phyloP scores from a whole-genome alignment of 345 rosid genomes.

The Eucalyptus sp. region DNA sequence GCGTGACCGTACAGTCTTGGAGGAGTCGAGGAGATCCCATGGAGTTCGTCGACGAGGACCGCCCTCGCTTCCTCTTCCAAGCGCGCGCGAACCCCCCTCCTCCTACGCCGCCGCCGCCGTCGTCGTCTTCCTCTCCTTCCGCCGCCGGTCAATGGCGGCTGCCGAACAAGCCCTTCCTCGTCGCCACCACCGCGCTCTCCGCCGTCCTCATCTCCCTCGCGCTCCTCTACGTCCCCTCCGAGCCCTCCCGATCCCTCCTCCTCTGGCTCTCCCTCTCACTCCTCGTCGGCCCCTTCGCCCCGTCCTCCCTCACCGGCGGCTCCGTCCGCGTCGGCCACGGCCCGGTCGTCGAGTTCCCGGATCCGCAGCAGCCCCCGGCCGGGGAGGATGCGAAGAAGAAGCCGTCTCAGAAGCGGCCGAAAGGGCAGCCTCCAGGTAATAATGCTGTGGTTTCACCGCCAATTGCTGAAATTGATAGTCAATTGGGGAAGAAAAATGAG shows the following conservation, averaged over 20 bases:
- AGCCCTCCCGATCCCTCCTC: constrained; percentile 54
- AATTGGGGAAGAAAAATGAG: neutral
- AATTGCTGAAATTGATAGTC: constrained; percentile 1
- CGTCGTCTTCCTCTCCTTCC: neutral
- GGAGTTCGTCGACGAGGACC: constrained; percentile 92
- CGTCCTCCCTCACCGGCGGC: constrained; percentile 63
- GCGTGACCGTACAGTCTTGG: neutral
- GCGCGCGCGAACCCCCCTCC: constrained; percentile 15
- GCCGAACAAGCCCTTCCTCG: constrained; percentile 3
- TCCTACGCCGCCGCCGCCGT: neutral
- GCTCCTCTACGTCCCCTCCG: constrained; percentile 48
- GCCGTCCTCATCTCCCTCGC: constrained; percentile 31
- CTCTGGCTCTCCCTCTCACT: constrained; percentile 67
- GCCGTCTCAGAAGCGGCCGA: constrained; percentile 34
- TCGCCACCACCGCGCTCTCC: constrained; percentile 36
- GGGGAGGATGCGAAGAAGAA: constrained; percentile 34
- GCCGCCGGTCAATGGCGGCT: neutral
- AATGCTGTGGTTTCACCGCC: neutral
- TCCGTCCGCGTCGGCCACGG: constrained; percentile 74
- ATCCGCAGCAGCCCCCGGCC: constrained; percentile 29
- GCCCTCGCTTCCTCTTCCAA: constrained; percentile 68
- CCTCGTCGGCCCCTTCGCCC: constrained; percentile 65
- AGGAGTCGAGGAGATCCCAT: constrained; percentile 6
- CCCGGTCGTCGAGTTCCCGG: constrained; percentile 30
- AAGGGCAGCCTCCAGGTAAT: constrained; percentile 19